Percentiles rank a stretch among this genome's conserved stretches.
These are phyloP conservation scores for Emmonsia crescens DNA, from an alignment of 2,329 filamentous ascomycete species.

Conservation along the genomic window DNA sequence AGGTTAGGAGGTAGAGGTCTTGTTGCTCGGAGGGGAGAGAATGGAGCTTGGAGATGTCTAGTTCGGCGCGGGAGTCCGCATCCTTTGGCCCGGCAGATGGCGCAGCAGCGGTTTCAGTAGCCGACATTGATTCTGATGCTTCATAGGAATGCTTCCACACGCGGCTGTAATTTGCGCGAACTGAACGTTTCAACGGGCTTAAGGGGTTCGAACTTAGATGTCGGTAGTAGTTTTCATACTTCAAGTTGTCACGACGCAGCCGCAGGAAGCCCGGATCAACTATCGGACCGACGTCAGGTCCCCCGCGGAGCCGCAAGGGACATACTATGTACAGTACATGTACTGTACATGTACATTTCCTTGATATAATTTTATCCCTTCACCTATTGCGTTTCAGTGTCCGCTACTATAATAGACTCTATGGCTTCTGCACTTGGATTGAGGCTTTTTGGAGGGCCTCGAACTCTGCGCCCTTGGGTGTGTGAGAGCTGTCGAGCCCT, in stretches of 20 bases:
- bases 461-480: constrained; percentile 8
- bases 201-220: neutral
- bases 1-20: constrained; percentile 84
- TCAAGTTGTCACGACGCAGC: neutral
- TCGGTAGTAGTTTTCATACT: neutral
- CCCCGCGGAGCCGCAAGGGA: neutral
- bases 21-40: constrained; percentile 87
- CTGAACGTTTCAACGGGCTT: neutral
- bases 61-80: constrained; percentile 43
- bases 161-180: neutral
- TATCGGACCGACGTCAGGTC: neutral
- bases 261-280: neutral
- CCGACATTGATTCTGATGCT: constrained; percentile 26
- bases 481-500: constrained; percentile 36
- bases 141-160: neutral
- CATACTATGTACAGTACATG: no score
- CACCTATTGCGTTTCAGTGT: neutral
- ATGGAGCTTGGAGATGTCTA: constrained; percentile 83
- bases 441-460: constrained; percentile 1
- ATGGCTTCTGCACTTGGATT: constrained; percentile 10
- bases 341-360: no score
- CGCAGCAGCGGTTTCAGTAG: constrained; percentile 22
- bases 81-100: constrained; percentile 26
- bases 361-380: neutral
- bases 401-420: neutral